phyloP scores from a whole-genome alignment of 176 grass and related monocot species.

The Ensete ventricosum region DNA sequence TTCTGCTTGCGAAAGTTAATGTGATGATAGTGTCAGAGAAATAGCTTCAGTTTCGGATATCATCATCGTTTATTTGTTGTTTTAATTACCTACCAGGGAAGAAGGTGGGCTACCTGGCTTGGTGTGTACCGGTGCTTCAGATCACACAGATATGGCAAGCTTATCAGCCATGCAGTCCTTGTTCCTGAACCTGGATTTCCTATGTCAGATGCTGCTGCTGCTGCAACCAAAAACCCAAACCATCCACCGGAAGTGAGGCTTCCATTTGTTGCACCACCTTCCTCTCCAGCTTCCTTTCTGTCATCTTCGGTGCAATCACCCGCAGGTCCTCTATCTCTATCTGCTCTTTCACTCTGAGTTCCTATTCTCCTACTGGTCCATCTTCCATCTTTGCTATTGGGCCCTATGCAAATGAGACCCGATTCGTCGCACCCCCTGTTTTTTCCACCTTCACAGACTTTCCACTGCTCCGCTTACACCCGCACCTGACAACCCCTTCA shows the following conservation, averaged over 20 bases:
- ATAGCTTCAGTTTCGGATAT: not conserved
- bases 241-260: constrained; percentile 42
- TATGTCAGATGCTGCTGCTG: constrained; percentile 39
- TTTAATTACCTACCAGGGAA: constrained; percentile 66
- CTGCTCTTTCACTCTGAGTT: constrained; percentile 43
- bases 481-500: constrained; percentile 71
- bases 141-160: constrained; percentile 54
- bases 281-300: constrained; percentile 81
- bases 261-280: constrained; percentile 81
- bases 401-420: constrained; percentile 94
- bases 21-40: not conserved
- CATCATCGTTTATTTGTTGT: not conserved
- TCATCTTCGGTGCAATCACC: constrained; percentile 68
- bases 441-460: constrained; percentile 89
- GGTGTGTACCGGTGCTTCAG: constrained; percentile 86
- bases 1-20: too few species aligned
- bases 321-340: constrained; percentile 42
- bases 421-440: constrained; percentile 72
- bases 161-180: constrained; percentile 66
- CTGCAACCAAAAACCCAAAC: constrained; percentile 37
- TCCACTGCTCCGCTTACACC: constrained; percentile 91
- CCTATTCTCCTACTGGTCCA: constrained; percentile 38
- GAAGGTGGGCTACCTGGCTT: constrained; percentile 74
- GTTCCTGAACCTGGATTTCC: constrained; percentile 51
- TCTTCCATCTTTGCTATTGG: constrained; percentile 78